A percentile compares a stretch with the other conserved stretches of the same genome.
These are phyloP conservation scores for Cinnamomum chago DNA, from an alignment of 164 flowering plant species.

Conservation along the genomic window DNA sequence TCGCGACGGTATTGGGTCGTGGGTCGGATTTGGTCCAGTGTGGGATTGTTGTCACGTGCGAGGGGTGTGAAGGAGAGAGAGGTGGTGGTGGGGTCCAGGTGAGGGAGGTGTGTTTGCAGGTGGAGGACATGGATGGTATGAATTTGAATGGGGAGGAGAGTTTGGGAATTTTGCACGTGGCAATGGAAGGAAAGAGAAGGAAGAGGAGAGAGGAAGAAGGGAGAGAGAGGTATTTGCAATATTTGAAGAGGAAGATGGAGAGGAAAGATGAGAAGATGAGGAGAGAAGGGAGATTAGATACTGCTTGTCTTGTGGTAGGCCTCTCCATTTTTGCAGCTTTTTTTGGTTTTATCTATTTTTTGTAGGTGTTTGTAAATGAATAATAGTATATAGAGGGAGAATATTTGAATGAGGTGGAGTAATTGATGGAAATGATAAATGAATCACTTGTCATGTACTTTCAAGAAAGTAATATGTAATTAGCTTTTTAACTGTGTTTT, in stretches of 20 bases:
- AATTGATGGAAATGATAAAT: no score
- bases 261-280: conserved; percentile 25
- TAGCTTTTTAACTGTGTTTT: no score
- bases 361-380: neutral
- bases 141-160: conserved; percentile 48
- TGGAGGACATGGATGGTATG: conserved; percentile 73
- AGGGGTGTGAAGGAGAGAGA: conserved; percentile 31
- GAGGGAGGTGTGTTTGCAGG: conserved; percentile 59
- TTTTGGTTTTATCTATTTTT: conserved; percentile 16
- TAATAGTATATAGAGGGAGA: no score
- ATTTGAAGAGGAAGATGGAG: conserved; percentile 29
- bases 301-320: conserved; percentile 23
- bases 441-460: no score
- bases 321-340: conserved; percentile 22
- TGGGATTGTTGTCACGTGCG: conserved; percentile 38
- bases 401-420: no score
- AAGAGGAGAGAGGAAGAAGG: conserved; percentile 18
- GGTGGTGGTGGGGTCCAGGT: conserved; percentile 27
- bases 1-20: conserved; percentile 33
- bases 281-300: conserved; percentile 37
- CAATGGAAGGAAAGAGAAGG: conserved; percentile 28
- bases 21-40: conserved; percentile 31
- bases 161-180: conserved; percentile 39
- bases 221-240: conserved; percentile 33
- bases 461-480: no score